A percentile compares a stretch with the other conserved stretches of the same genome.
Evolutionary conservation across 768 basidiomycete species (phyloP).

Genomic region (Galerina sulciceps): DNA sequence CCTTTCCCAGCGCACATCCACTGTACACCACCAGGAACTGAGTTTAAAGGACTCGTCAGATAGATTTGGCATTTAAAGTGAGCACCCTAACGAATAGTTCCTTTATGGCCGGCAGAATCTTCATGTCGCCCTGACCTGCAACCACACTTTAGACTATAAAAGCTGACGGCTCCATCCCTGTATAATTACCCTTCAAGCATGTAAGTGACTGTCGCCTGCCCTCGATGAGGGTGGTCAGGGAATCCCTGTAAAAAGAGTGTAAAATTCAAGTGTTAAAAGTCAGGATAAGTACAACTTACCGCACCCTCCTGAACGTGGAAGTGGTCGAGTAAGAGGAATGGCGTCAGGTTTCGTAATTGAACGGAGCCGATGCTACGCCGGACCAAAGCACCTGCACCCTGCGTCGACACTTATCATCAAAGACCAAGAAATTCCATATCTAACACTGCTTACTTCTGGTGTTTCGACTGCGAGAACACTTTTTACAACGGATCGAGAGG

Average conservation of each 20-base stretch:
- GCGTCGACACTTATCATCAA: not conserved
- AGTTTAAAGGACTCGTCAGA: not conserved
- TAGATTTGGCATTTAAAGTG: not conserved
- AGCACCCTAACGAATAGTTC: slow-evolving; percentile 53
- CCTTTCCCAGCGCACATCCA: slow-evolving; percentile 92
- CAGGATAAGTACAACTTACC: slow-evolving; percentile 41
- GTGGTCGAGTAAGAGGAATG: slow-evolving; percentile 91
- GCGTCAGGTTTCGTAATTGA: slow-evolving; percentile 78
- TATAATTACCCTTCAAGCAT: slow-evolving; percentile 78
- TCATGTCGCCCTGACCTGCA: slow-evolving; percentile 77
- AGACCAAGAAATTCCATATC: not conserved
- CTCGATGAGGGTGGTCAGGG: slow-evolving; percentile 92
- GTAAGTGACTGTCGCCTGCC: slow-evolving; percentile 88
- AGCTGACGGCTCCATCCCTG: not conserved
- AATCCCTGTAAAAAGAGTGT: slow-evolving; percentile 58
- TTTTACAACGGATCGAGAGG: slow-evolving; percentile 75
- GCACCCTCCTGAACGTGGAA: slow-evolving; percentile 74
- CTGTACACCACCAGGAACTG: slow-evolving; percentile 83
- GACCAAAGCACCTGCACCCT: slow-evolving; percentile 85
- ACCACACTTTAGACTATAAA: not conserved
- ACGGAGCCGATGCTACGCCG: slow-evolving; percentile 84
- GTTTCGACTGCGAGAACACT: slow-evolving; percentile 79
- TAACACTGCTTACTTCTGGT: slow-evolving; percentile 54
- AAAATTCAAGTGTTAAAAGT: not conserved
- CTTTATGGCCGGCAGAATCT: slow-evolving; percentile 88